Base-by-base conservation (phyloP, 305 asterid species). In the Solanum hybrid region DNA sequence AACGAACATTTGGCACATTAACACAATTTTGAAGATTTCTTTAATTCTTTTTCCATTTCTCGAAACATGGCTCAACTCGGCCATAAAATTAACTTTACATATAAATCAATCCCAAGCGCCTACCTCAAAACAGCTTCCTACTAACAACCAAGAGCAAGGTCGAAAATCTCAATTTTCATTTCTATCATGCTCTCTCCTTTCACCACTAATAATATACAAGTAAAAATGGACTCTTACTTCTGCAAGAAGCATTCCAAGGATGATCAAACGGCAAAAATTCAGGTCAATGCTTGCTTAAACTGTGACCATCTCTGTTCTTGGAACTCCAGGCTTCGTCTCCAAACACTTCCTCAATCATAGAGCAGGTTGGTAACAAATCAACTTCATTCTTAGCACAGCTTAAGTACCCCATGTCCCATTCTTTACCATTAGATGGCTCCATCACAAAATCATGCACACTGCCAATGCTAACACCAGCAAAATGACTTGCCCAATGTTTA, bases 291-390 rank as follows among this genome's bases (percentile, higher is more conserved):
- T 86, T 89, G 87, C 89, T 42, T 80, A 81, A 91, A 87, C 91
- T 89, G 74, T 90, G 91, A 78, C 86, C 91, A 86, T 93, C 95
- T 57, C 90, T 88, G 61, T 89, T 82, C 80, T 89, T 86, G 89
- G 79, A 73, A 90, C 91, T 92, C 91, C 92, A 92, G 88, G 93
- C 91, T 79, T 90, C 94, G n/a, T 91, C 91, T 87, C 95, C 93
- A 81, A 94, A 94, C 20, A 94, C 94, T 89, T 94, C 96, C 85
- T 94, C 95, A 79, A 93, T 93, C 93, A 93, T 90, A 88, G 89
- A 77, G 90, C 93, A 89, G 2, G 95, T 93, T 35, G 95, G 92
- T 28, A 93, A 89, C 73, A 93, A 92, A 74, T 92, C 96, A 79
- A 88, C 90, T 67, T 90, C 91, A 78, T 91, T 89, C 24, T 85